Percentiles rank a stretch among this genome's conserved stretches.
Conservation (phyloP, 2,329 filamentous ascomycete species). For the Trichoderma harzianum region DNA sequence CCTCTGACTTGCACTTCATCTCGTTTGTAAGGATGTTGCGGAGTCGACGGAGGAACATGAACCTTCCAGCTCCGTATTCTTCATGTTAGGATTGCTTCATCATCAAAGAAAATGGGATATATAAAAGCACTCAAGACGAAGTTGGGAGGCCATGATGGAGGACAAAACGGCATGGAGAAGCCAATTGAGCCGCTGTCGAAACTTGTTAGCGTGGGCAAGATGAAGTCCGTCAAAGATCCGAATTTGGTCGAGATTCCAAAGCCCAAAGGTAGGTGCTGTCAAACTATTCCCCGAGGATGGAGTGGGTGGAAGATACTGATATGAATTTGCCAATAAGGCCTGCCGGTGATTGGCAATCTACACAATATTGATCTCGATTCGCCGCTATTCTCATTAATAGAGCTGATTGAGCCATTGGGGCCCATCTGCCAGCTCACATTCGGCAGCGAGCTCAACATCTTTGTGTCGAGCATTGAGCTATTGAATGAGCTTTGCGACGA, state of each 20-base stretch:
- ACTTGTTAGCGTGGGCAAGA: background rate
- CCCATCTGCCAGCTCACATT: slow-evolving; percentile 15
- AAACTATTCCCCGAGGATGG: background rate
- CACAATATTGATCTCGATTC: slow-evolving; percentile 7
- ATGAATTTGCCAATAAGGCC: background rate
- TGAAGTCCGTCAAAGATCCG: background rate
- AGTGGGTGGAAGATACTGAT: background rate
- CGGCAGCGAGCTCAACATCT: slow-evolving; percentile 3
- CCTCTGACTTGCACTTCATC: background rate
- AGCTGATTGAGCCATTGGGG: slow-evolving; percentile 1
- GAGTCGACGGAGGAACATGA: background rate
- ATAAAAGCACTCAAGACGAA: slow-evolving; percentile 1
- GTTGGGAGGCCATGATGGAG: background rate
- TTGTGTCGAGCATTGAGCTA: slow-evolving; percentile 2
- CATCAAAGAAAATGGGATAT: background rate
- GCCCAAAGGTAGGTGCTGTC: background rate
- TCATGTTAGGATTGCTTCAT: background rate
- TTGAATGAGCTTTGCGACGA: slow-evolving; percentile 15
- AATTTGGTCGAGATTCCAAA: slow-evolving; percentile 13
- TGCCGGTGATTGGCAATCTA: slow-evolving; percentile 5
- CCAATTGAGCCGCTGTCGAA: background rate
- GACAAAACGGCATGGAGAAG: background rate
- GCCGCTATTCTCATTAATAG: slow-evolving; percentile 6
- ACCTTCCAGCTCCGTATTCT: background rate
- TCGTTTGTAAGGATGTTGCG: background rate